Percentiles rank a stretch among this genome's conserved stretches.
Conservation (phyloP, 306 rosid genomes). For the Fagus sylvatica region DNA sequence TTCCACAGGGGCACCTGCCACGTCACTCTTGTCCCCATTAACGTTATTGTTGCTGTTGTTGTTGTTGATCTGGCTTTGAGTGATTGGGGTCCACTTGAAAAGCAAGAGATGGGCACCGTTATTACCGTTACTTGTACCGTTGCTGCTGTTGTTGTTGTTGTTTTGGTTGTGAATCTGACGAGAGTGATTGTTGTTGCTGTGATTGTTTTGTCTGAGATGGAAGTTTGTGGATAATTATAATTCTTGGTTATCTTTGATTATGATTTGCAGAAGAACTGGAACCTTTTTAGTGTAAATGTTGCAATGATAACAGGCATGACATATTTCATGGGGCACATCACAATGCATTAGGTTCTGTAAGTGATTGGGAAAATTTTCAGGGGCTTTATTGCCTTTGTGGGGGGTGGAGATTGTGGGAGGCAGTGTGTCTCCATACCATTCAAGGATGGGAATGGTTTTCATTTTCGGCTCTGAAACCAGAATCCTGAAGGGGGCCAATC, state of each 20-base stretch:
- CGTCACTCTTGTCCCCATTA: constrained; percentile 28
- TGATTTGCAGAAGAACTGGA: constrained; percentile 88
- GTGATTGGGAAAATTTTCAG: too few relatives aligned
- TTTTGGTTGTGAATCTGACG: constrained; percentile 22
- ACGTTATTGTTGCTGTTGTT: constrained; percentile 4
- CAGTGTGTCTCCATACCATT: too few relatives aligned
- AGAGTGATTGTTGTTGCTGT: constrained; percentile 30
- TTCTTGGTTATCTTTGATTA: neutral
- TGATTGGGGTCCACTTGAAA: constrained; percentile 87
- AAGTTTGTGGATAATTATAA: neutral
- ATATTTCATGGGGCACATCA: too few relatives aligned
- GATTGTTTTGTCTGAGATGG: neutral
- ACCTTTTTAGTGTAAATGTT: constrained; percentile 78
- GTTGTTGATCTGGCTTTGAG: constrained; percentile 65
- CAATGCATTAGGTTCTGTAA: too few relatives aligned
- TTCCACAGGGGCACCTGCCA: constrained; percentile 42
- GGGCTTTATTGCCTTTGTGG: too few relatives aligned
- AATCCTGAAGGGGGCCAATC: neutral
- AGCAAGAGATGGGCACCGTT: constrained; percentile 82
- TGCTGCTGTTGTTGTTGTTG: constrained; percentile 10
- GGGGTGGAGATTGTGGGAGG: too few relatives aligned
- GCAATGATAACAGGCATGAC: constrained; percentile 47
- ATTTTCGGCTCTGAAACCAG: neutral
- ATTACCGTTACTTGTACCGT: constrained; percentile 54
- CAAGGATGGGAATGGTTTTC: neutral